A percentile compares a stretch with the other conserved stretches of the same genome.
Conservation (phyloP, 768 basidiomycete species). For the Termitomyces sp. region DNA sequence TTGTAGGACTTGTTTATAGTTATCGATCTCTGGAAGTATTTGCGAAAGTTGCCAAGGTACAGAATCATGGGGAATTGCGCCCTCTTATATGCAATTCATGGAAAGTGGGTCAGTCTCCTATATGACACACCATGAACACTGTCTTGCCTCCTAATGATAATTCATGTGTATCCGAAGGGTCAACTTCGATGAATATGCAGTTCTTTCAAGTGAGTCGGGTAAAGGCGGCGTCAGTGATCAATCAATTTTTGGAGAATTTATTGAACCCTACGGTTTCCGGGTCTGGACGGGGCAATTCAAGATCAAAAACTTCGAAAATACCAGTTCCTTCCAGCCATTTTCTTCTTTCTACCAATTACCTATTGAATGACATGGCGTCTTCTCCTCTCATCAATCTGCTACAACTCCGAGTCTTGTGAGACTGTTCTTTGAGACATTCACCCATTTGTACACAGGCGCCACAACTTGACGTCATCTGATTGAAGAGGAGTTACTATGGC, state of each 20-base stretch:
- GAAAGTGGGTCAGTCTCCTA: background rate
- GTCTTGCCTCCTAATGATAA: background rate
- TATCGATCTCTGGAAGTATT: background rate
- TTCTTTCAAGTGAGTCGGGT: background rate
- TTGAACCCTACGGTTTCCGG: background rate
- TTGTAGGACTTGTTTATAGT: too few species aligned
- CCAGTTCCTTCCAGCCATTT: background rate
- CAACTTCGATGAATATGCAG: background rate
- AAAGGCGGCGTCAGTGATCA: too few species aligned
- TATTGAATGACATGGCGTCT: too few species aligned
- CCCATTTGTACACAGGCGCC: background rate
- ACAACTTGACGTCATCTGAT: background rate
- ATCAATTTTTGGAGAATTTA: background rate
- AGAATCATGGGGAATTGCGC: too few species aligned
- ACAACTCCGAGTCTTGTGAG: background rate
- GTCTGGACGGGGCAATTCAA: background rate
- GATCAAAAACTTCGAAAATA: background rate
- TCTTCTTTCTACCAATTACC: background rate
- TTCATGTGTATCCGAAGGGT: background rate
- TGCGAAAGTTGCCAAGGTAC: background rate
- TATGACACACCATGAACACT: background rate
- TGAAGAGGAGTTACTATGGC: background rate
- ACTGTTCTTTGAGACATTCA: background rate
- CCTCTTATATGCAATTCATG: background rate
- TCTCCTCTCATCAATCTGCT: too few species aligned